Conservation (phyloP, 2,329 filamentous ascomycete species). For the Elsinoe australis region DNA sequence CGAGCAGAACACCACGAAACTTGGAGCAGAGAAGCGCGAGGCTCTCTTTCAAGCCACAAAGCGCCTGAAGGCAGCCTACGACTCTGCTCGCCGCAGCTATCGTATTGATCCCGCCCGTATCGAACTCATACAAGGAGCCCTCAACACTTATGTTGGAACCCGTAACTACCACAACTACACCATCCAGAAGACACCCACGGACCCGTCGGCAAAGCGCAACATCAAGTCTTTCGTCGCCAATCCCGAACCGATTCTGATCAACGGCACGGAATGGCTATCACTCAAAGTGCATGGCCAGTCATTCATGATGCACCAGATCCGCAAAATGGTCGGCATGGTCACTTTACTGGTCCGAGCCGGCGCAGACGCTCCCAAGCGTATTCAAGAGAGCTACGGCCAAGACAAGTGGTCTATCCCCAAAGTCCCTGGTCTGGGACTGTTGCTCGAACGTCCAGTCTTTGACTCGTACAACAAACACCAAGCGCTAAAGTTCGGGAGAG, state of each 20-base stretch:
- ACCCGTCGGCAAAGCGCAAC: slow-evolving; percentile 77
- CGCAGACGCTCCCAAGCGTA: slow-evolving; percentile 56
- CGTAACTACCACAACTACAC: slow-evolving; percentile 97
- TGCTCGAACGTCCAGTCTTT: slow-evolving; percentile 88
- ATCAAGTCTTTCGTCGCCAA: slow-evolving; percentile 89
- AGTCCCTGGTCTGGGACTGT: slow-evolving; percentile 76
- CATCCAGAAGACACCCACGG: slow-evolving; percentile 71
- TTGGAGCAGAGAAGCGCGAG: slow-evolving; percentile 19
- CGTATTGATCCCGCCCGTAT: slow-evolving; percentile 67
- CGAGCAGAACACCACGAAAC: neutral
- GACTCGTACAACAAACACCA: slow-evolving; percentile 76
- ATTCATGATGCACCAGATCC: slow-evolving; percentile 99
- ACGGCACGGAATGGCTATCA: slow-evolving; percentile 78
- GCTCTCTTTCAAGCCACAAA: slow-evolving; percentile 40
- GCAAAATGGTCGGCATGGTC: slow-evolving; percentile 96
- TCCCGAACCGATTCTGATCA: slow-evolving; percentile 47
- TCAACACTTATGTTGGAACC: slow-evolving; percentile 73
- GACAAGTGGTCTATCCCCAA: slow-evolving; percentile 80
- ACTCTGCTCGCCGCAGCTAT: slow-evolving; percentile 75
- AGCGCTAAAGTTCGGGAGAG: slow-evolving; percentile 53
- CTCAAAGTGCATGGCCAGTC: slow-evolving; percentile 94
- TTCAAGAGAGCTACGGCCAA: slow-evolving; percentile 66
- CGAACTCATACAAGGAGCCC: slow-evolving; percentile 63
- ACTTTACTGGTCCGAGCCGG: slow-evolving; percentile 78
- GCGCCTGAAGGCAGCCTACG: slow-evolving; percentile 68